A percentile compares a stretch with the other conserved stretches of the same genome.
These are phyloP conservation scores for Plasmodium gonderi DNA, from an alignment of 169 alveolate species.

Conservation along the genomic window DNA sequence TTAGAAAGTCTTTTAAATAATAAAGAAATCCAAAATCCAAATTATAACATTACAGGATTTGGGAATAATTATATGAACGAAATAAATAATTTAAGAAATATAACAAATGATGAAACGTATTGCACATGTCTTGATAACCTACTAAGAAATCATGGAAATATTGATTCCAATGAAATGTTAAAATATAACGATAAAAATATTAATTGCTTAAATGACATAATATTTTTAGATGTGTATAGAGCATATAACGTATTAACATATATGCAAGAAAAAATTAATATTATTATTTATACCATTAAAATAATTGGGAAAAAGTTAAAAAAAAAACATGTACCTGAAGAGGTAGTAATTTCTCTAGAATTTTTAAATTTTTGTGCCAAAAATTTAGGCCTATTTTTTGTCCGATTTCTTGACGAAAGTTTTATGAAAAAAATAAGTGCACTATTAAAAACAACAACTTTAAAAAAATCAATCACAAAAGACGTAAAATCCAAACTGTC, in stretches of 20 bases:
- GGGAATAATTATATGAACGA: slow-evolving; percentile 40
- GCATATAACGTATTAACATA: slow-evolving; percentile 75
- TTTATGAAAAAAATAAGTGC: slow-evolving; percentile 80
- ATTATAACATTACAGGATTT: slow-evolving; percentile 41
- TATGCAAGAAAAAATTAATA: slow-evolving; percentile 68
- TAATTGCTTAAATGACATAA: slow-evolving; percentile 71
- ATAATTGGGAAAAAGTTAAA: slow-evolving; percentile 80
- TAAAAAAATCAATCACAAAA: slow-evolving; percentile 80
- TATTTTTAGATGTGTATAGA: slow-evolving; percentile 73
- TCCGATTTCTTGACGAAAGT: slow-evolving; percentile 79
- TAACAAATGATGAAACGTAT: slow-evolving; percentile 71
- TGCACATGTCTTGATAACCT: slow-evolving; percentile 68
- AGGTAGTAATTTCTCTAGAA: slow-evolving; percentile 82
- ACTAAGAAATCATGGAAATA: slow-evolving; percentile 75
- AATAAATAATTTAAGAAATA: slow-evolving; percentile 56
- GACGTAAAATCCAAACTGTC: slow-evolving; percentile 82
- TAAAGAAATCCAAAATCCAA: slow-evolving; percentile 21
- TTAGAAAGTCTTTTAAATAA: slow-evolving; percentile 60
- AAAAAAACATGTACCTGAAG: slow-evolving; percentile 83
- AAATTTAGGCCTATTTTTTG: slow-evolving; percentile 79
- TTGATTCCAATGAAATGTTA: slow-evolving; percentile 72
- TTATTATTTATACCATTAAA: slow-evolving; percentile 74
- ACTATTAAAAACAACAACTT: slow-evolving; percentile 77
- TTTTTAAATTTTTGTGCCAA: slow-evolving; percentile 78
- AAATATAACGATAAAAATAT: slow-evolving; percentile 74